A percentile compares a stretch with the other conserved stretches of the same genome.
Conservation (phyloP, 257 asterid species). For the Solanum sitiens region DNA sequence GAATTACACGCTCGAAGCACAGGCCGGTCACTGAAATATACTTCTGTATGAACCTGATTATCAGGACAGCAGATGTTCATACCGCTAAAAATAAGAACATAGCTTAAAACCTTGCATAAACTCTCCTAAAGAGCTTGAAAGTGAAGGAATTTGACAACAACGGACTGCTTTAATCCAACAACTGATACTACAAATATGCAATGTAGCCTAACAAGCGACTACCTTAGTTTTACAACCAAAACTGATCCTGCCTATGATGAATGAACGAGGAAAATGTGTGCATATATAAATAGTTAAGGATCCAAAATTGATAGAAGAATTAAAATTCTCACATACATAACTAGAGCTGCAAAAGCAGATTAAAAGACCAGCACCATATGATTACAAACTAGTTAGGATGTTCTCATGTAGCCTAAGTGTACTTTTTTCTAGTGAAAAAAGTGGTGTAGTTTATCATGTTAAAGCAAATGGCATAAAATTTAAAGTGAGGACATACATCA, state of each 20-base stretch:
- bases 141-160: background rate
- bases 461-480: background rate
- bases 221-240: background rate
- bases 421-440: background rate
- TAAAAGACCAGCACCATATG: background rate
- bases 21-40: conserved; percentile 77
- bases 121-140: background rate
- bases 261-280: background rate
- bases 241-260: background rate
- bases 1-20: conserved; percentile 84
- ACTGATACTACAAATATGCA: background rate
- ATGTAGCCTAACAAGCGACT: background rate
- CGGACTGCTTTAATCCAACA: background rate
- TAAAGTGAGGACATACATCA: background rate
- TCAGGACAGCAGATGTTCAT: background rate
- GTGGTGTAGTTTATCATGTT: background rate
- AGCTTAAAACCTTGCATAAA: background rate
- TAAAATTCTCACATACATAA: background rate
- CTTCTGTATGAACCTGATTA: conserved; percentile 82
- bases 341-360: background rate
- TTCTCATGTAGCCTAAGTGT: background rate
- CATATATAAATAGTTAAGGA: background rate
- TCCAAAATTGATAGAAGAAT: background rate
- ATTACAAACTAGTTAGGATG: background rate
- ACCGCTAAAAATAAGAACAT: background rate